phyloP scores from a whole-genome alignment of 768 basidiomycete genomes.

The Mycena pura region DNA sequence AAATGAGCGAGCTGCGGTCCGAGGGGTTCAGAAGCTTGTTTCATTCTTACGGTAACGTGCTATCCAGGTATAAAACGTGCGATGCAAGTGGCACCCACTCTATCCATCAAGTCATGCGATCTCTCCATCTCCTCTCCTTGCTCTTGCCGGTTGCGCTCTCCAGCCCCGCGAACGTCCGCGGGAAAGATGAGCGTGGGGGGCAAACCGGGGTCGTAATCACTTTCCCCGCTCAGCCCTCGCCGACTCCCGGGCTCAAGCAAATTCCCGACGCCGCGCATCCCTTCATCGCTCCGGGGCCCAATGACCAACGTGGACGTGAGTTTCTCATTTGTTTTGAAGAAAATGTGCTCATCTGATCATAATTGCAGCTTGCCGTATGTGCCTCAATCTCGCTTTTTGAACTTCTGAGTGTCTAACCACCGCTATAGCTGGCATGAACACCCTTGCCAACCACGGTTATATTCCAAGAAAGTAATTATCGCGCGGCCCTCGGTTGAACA shows the following conservation, averaged over 20 bases:
- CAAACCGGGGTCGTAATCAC: conserved; percentile 10
- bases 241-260: conserved; percentile 12
- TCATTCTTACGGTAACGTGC: too few relatives aligned
- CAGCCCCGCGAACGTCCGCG: conserved; percentile 1
- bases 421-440: conserved; percentile 19
- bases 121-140: conserved; percentile 1
- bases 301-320: conserved; percentile 18
- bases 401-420: not conserved
- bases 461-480: conserved; percentile 19
- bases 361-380: conserved; percentile 7
- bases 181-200: conserved; percentile 12
- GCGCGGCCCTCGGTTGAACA: not conserved
- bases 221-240: conserved; percentile 9
- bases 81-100: not conserved
- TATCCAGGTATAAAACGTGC: conserved; percentile 10
- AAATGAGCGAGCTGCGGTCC: too few relatives aligned
- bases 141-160: conserved; percentile 8
- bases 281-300: conserved; percentile 21
- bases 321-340: not conserved
- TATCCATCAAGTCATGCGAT: conserved; percentile 7
- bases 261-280: conserved; percentile 21
- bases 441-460: too few relatives aligned
- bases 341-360: not conserved
- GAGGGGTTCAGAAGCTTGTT: too few relatives aligned
- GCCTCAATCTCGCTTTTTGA: conserved; percentile 4